A percentile compares a stretch with the other conserved stretches of the same genome.
Conservation (phyloP, 2,329 filamentous ascomycete species). For the Bipolaris bicolor region DNA sequence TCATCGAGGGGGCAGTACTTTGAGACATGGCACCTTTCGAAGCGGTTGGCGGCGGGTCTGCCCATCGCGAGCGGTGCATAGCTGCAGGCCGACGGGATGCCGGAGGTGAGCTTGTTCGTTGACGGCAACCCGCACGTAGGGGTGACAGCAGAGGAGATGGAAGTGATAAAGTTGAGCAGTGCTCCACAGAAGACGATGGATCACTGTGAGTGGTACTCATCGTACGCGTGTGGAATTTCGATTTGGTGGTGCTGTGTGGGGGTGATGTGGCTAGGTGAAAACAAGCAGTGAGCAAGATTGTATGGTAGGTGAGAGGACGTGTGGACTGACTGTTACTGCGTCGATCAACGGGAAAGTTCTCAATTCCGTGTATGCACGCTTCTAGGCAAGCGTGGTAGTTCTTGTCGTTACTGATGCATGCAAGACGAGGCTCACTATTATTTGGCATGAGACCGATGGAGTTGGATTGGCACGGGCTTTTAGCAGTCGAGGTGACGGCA, state of each 20-base stretch:
- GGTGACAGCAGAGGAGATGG: slow-evolving; percentile 18
- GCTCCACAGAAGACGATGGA: background rate
- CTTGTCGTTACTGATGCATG: slow-evolving; percentile 19
- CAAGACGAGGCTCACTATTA: background rate
- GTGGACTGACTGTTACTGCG: slow-evolving; percentile 9
- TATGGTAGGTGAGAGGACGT: background rate
- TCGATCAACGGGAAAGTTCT: slow-evolving; percentile 19
- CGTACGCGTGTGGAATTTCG: background rate
- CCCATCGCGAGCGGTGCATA: slow-evolving; percentile 24
- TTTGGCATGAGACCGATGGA: slow-evolving; percentile 17
- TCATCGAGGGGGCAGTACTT: background rate
- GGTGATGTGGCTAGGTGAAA: slow-evolving; percentile 9
- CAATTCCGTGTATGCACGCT: slow-evolving; percentile 27
- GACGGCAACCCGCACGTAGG: background rate
- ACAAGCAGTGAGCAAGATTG: slow-evolving; percentile 4
- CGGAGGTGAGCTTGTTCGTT: background rate
- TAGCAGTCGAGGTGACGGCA: background rate
- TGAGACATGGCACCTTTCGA: background rate
- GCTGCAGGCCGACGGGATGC: background rate
- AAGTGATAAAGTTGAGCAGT: background rate
- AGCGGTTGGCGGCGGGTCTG: slow-evolving; percentile 12
- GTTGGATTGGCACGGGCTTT: background rate
- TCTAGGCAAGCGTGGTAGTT: slow-evolving; percentile 21
- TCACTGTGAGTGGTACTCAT: background rate
- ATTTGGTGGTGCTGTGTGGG: slow-evolving; percentile 6